Base-by-base conservation (phyloP, 306 rosid species). In the Senna siamea region DNA sequence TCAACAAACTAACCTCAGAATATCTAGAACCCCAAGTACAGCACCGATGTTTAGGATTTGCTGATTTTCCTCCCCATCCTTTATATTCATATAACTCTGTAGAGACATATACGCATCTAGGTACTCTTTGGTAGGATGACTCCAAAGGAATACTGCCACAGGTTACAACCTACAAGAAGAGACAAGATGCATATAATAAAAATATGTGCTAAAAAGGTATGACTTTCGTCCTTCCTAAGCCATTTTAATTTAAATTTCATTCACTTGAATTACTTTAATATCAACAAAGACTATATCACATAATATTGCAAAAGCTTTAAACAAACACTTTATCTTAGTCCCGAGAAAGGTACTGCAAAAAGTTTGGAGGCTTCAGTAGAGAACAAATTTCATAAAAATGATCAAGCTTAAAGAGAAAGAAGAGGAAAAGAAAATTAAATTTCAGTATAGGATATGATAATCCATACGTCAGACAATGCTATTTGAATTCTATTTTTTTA, bases 71-170 rank as follows among this genome's bases (percentile, higher is more conserved):
- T 15, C 92, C 84, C 72, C 81, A 87, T 70, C 97, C 99, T 79
- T 85, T 92, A 65, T 89, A 87, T 82, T 95, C 96, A 76, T 80
- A 90, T 67, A 95, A 69, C 65, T 95, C 97, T 9, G 99, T 81
- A 34, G 97, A 92, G 77, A 92, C 88, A 66, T 92, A 92, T 1
- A 92, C 96, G 56, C 99, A 95, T 85, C 99, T 87, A 14, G 93
- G 66, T 50, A 88, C 79, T 72, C 87, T 87, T 75, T 92, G 99
- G 87, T 95, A 95, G 43, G 99, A 92, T 12, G 98, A 87, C 80
- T 95, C 99, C 86, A 95, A 69, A 66, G 99, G 97, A 82, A 95
- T 95, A 75, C 99, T 95, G 73, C 99, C 98, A 68, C 99, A 95
- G 23, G 99, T 95, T 68, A 95, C 99, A 72, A 95, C 97, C 99